A percentile compares a stretch with the other conserved stretches of the same genome.
Conservation (phyloP, 108 stramenopile species). For the Cyclotella choctawhatcheeana region DNA sequence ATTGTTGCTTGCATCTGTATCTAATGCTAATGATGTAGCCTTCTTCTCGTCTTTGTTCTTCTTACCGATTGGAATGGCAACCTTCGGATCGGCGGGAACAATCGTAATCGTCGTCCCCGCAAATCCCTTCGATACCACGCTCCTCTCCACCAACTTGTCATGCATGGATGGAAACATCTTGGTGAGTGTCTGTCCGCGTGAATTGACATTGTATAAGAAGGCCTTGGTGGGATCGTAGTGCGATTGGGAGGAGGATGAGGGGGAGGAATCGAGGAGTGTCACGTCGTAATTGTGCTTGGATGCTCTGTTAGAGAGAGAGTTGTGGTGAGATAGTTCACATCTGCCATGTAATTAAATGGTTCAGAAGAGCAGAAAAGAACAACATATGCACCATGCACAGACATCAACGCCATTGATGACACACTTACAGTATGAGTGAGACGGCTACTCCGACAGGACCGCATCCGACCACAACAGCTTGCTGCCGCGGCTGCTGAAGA, state of each 20-base stretch:
- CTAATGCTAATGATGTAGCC: not conserved
- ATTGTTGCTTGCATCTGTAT: not conserved
- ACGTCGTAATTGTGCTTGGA: conserved; percentile 53
- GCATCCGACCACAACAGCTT: too few relatives aligned
- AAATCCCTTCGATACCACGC: conserved; percentile 29
- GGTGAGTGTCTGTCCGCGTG: conserved; percentile 56
- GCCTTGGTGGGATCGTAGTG: conserved; percentile 60
- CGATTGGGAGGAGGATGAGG: conserved; percentile 2
- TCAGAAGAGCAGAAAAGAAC: too few relatives aligned
- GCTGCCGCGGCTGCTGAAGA: too few relatives aligned
- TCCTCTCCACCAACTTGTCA: conserved; percentile 25
- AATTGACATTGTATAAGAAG: conserved; percentile 57
- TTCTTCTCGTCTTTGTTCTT: not conserved
- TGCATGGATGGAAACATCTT: conserved; percentile 50
- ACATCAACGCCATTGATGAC: too few relatives aligned
- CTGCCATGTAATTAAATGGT: too few relatives aligned
- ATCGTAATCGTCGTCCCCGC: conserved; percentile 12
- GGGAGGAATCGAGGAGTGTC: conserved; percentile 48
- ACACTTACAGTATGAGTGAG: too few relatives aligned
- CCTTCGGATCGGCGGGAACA: conserved; percentile 52
- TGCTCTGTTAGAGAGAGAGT: too few relatives aligned
- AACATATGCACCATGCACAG: too few relatives aligned
- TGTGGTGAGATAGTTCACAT: too few relatives aligned
- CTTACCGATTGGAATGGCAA: conserved; percentile 17
- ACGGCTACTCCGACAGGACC: too few relatives aligned